Conservation (phyloP, 306 rosid genomes). For the Ochetophila trinervis region DNA sequence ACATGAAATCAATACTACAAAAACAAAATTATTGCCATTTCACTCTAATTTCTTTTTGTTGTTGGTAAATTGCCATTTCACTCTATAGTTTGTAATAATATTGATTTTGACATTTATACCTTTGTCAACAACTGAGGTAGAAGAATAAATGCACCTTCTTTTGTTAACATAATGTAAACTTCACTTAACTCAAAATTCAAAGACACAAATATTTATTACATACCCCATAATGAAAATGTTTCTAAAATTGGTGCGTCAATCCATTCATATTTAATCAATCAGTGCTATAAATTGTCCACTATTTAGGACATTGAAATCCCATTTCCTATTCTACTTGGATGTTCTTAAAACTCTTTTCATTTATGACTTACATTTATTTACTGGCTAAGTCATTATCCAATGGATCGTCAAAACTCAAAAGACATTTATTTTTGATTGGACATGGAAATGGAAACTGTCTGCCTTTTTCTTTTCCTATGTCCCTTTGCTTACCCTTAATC, state of each 20-base stretch:
- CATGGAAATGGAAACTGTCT: background rate
- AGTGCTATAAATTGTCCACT: background rate
- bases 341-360: background rate
- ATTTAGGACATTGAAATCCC: background rate
- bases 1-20: too few relatives aligned
- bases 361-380: constrained; percentile 1
- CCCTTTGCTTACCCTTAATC: background rate
- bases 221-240: background rate
- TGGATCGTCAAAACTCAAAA: background rate
- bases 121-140: too few relatives aligned
- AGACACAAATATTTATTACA: too few relatives aligned
- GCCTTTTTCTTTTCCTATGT: background rate
- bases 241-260: constrained; percentile 6
- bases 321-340: background rate
- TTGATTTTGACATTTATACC: too few relatives aligned
- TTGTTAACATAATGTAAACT: too few relatives aligned
- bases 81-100: too few relatives aligned
- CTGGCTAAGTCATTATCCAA: constrained; percentile 8
- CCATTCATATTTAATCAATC: background rate
- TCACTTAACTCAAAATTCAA: too few relatives aligned
- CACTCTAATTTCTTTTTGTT: too few relatives aligned
- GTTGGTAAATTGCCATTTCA: too few relatives aligned
- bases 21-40: too few relatives aligned
- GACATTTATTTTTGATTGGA: background rate
- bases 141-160: too few relatives aligned